Base-by-base conservation (phyloP, 2,329 filamentous ascomycete species). In the Niveomyces coronatus region DNA sequence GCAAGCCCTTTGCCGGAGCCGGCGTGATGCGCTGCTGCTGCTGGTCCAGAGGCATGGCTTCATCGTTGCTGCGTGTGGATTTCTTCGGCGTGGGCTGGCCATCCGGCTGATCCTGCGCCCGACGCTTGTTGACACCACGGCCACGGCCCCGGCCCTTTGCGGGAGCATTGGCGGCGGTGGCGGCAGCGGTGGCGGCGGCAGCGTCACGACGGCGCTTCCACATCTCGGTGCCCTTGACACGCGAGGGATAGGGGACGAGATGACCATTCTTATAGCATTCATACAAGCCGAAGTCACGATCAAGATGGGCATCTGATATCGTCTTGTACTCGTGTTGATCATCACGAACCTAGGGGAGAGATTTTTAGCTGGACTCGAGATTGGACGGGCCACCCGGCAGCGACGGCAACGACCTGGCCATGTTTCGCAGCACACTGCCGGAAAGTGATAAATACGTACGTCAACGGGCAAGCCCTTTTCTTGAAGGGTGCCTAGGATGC, bases 71-170 rank as follows among this genome's bases (percentile, higher is more conserved):
- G 38, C 60, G 55, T n/a, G 59, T 57, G 15, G 54, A 55, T 41
- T 65, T 65, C 57, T 76, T 76, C 19, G 65, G 57, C 2, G 63
- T 62, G 1, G 67, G 65, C 44, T 70, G 65, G 16, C 62, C 64
- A 15, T 73, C 70, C 1, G 60, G 61, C 43, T 68, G 65, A 19
- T 64, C 66, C 11, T 63, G 65, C 5, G 70, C 64, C 48, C 65
- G 71, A 17, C 71, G 66, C 56, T 75, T 76, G 43, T 49, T 54
- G 37, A 49, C 11, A 24, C 13, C 30, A 33, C 50, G 59, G 31
- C 48, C 60, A 48, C 46, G 53, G 36, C 53, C 60, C 53, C 50
- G 54, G 49, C 42, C 52, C 43, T 46, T 58, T 44, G 44, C 50
- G 24, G 51, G 46, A 19, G 52, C 39, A n/a, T 47, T 39, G 20